Conservation (phyloP, 495 filamentous ascomycete species). For the Rostrohypoxylon terebratum region DNA sequence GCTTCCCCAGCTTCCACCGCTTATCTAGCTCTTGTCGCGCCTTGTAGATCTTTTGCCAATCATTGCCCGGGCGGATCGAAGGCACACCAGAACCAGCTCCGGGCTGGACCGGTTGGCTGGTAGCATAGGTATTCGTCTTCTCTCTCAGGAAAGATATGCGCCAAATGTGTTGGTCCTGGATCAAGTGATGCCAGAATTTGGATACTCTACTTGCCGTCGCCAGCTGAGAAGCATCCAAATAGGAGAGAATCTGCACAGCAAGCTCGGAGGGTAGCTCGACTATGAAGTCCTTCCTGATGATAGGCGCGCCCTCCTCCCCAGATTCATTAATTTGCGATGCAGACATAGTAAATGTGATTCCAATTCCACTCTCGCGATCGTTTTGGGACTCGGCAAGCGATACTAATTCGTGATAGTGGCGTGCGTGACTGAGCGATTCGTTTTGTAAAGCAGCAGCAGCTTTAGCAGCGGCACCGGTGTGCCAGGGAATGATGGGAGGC, state of each 20-base stretch:
- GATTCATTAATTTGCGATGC: constrained; percentile 56
- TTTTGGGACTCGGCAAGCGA: constrained; percentile 53
- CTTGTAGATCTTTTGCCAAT: constrained; percentile 90
- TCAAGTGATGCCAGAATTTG: constrained; percentile 69
- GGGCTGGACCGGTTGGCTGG: constrained; percentile 56
- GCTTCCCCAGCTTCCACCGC: constrained; percentile 79
- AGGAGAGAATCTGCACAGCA: constrained; percentile 74
- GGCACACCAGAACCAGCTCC: constrained; percentile 63
- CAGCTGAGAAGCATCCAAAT: constrained; percentile 76
- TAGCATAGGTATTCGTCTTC: constrained; percentile 68
- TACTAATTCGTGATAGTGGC: constrained; percentile 47
- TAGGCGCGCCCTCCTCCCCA: constrained; percentile 38
- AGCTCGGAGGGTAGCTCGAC: constrained; percentile 76
- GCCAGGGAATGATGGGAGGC: constrained; percentile 65
- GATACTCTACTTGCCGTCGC: constrained; percentile 71
- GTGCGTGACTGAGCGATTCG: constrained; percentile 55
- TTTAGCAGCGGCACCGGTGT: constrained; percentile 74
- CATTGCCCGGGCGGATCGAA: constrained; percentile 60
- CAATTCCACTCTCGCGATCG: constrained; percentile 84
- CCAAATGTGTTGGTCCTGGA: constrained; percentile 78
- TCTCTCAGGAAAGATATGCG: constrained; percentile 77
- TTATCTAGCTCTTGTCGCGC: constrained; percentile 78
- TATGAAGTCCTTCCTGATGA: constrained; percentile 71
- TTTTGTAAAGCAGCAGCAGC: constrained; percentile 76
- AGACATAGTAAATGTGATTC: constrained; percentile 71